Conservation (phyloP, 75 land plant genomes). For the Cunninghamia lanceolata region DNA sequence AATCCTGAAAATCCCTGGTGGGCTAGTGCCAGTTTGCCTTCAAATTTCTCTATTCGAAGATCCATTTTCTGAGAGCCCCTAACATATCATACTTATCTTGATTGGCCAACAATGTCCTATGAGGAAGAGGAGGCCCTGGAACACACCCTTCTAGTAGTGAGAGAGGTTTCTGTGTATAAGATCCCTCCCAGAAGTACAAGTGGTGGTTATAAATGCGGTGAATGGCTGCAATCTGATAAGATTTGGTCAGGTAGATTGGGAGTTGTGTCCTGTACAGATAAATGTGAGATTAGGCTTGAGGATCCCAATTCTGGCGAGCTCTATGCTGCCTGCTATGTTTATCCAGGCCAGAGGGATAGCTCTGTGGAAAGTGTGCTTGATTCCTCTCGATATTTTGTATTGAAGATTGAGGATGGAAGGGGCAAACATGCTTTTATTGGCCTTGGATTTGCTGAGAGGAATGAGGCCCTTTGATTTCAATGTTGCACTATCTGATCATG, state of each 20-base stretch:
- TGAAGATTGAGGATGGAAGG: conserved; percentile 87
- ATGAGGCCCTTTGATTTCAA: conserved; percentile 99
- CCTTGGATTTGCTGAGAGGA: conserved; percentile 88
- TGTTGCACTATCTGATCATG: conserved; percentile 98
- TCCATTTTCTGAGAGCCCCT: not conserved
- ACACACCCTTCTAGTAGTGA: conserved; percentile 92
- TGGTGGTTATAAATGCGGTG: conserved; percentile 99
- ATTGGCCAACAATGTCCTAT: conserved; percentile 48
- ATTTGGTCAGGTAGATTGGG: conserved; percentile 98
- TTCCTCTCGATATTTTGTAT: conserved; percentile 96
- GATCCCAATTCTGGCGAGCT: conserved; percentile 93
- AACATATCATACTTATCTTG: not conserved
- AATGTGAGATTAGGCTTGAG: conserved; percentile 96
- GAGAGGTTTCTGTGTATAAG: conserved; percentile 94
- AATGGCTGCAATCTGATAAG: conserved; percentile 98
- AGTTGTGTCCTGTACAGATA: conserved; percentile 75
- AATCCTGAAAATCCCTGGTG: not conserved
- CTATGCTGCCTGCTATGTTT: conserved; percentile 90
- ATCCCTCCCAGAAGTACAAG: conserved; percentile 90
- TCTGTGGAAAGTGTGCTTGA: conserved; percentile 88
- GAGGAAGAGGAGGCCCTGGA: conserved; percentile 82
- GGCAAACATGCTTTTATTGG: conserved; percentile 98
- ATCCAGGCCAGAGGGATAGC: conserved; percentile 76
- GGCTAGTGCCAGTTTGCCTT: not conserved
- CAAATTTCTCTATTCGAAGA: not conserved